Base-by-base conservation (phyloP, 495 filamentous ascomycete genomes). In the Extremus antarcticus region DNA sequence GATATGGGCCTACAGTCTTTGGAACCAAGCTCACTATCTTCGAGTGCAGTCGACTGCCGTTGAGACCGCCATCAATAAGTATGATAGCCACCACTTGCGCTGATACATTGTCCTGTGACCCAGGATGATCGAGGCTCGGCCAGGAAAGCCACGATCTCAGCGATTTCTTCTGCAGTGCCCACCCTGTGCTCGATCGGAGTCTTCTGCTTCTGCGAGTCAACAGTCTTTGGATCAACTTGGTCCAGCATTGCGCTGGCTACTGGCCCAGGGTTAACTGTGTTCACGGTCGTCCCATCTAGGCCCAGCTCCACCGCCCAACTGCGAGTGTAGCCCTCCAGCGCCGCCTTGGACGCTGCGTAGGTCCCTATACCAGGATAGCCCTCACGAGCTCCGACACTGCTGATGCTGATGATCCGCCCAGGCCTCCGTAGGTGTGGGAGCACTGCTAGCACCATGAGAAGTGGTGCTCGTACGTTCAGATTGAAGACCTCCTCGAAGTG, bases 391-490 rank as follows among this genome's bases (percentile, higher is more conserved):
- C 61, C 76, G 3, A 81, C 71, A 15, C 72, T 76, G 23, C 71
- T 68, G 21, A 82, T 69, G 64, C 79, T 81, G 61, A 83, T 76
- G 55, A 82, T 76, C 2, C 79, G 72, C 21, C 73, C 74, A 8
- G 69, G 68, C 3, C 51, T 22, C 22, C 66, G 70, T 19, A 81
- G 60, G 51, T 77, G 66, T 1, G 76, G 75, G n/a, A 78, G 57
- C 10, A 71, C 69, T 13, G 71, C 69, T 59, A 76, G 68, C 9
- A 64, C 58, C 59, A 77, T 66, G 46, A 77, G 60, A 9, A 71
- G 50, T 2, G 65, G 56, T 1, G 60, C 71, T 25, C 68, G 70
- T 0, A 77, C 69, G 53, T 77, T 77, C 29, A 72, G 47, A 54
- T 72, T 62, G 57, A 69, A 74, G 29, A 71, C 57, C 13, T 57